Evolutionary conservation across 192 early-diverging fungal genomes (phyloP).

Genomic region (Umbelopsis ramanniana): DNA sequence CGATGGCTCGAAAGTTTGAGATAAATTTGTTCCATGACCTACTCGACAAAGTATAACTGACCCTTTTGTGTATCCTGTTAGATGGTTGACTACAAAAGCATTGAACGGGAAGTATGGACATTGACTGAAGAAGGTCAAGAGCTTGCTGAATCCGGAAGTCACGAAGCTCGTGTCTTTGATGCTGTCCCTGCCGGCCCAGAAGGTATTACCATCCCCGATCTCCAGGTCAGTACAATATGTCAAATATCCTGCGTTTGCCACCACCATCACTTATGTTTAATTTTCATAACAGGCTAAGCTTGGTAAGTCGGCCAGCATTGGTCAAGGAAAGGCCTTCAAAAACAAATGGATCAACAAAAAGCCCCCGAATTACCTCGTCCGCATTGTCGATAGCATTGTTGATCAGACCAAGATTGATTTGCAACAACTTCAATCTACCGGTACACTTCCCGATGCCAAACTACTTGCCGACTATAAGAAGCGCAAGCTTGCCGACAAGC

Average conservation of each 20-base stretch:
- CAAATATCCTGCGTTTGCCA: no score
- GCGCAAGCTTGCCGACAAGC: constrained; percentile 71
- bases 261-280: background rate
- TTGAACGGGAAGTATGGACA: constrained; percentile 80
- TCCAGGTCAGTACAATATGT: constrained; percentile 59
- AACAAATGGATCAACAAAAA: constrained; percentile 98
- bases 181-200: constrained; percentile 79
- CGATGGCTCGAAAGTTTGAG: no score
- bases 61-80: constrained; percentile 33
- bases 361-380: constrained; percentile 65
- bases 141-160: constrained; percentile 84
- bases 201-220: constrained; percentile 85
- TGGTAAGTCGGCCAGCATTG: constrained; percentile 84
- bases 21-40: no score
- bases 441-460: constrained; percentile 63
- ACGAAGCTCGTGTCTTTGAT: constrained; percentile 92
- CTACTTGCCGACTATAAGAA: constrained; percentile 79
- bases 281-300: constrained; percentile 45
- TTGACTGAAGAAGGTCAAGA: constrained; percentile 90
- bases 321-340: constrained; percentile 94
- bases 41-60: background rate
- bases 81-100: constrained; percentile 82
- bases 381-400: constrained; percentile 76
- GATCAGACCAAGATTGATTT: constrained; percentile 86
- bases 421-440: constrained; percentile 65